phyloP scores from a whole-genome alignment of 75 land plant species.

The Sequoiadendron giganteum region DNA sequence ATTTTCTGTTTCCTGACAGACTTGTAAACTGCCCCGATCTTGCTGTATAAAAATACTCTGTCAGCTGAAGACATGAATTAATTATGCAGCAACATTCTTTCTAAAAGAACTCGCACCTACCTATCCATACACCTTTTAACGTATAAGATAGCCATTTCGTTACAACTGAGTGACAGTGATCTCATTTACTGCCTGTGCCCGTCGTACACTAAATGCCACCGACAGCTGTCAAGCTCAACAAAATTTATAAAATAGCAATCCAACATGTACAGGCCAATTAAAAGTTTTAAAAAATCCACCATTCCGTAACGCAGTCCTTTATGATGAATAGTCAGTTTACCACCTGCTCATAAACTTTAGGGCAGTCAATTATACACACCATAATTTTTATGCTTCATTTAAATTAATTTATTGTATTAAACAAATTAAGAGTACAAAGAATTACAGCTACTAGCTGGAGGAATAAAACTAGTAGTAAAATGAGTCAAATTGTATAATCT shows the following conservation, averaged over 20 bases:
- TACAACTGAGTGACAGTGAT: background rate
- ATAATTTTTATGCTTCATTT: no score
- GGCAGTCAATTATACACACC: no score
- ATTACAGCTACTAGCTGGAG: no score
- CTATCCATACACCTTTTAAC: background rate
- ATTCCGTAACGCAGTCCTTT: no score
- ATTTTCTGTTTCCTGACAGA: background rate
- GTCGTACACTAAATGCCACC: background rate
- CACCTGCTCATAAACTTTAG: no score
- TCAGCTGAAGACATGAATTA: background rate
- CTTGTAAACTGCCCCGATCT: background rate
- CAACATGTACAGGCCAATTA: no score
- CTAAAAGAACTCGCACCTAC: background rate
- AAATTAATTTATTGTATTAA: no score
- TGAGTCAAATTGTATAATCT: no score
- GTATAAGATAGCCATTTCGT: background rate
- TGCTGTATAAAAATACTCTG: background rate
- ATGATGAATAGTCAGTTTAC: no score
- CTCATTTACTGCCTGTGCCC: background rate
- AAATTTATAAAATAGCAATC: background rate
- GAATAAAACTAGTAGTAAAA: no score
- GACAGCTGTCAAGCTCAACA: background rate
- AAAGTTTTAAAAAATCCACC: no score
- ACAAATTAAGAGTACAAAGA: no score
- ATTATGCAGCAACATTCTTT: background rate